Evolutionary conservation across 345 rosid species (phyloP), one percentile per base, ranked within the genome.

Genomic region (Chamaenerion angustifolium): DNA sequence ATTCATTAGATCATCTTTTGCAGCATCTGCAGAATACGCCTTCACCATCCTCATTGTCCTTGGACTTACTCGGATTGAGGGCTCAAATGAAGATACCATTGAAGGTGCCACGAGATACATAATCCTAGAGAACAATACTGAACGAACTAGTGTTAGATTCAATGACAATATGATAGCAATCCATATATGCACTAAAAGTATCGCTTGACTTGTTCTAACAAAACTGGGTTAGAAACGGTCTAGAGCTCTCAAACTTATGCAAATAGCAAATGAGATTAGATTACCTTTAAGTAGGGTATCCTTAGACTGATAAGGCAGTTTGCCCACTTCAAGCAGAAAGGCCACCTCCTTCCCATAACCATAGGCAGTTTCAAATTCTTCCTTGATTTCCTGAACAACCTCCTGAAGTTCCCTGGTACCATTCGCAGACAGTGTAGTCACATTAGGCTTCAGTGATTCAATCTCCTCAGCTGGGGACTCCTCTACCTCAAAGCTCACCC

Each of bases 321-420:
- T 86, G 55, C 75, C 79, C 61, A 79, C 98, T 67, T 90, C 95
- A 64, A 90, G 98, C 77, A 90, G 65, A 43, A 79, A 57, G 2
- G 94, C 95, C 7, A 86, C 92, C 75, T 86, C 98, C 52, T 73
- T 90, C 40, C 98, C 98, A 63, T 71, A 80, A 56, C 68, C 61
- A 58, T 76, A 76, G 42, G 94, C 95, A 53, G 71, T 72, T 63
- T 83, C 89, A 71, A 86, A 86, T 64, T 86, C 98, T 53, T 73
- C 69, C 75, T 73, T 86, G 41, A 90, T 86, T 66, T 90, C 95
- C 70, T 70, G 76, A 35, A 83, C 89, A 49, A 69, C 98, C 64
- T 86, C 94, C 46, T 62, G 76, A 52, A 90, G 79, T 65, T 86
- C 98, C 73, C 95, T 81, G 6, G 83, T 71, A 12, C 80, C 82